Base-by-base conservation (phyloP, 2,329 filamentous ascomycete species). In the Diaporthe eres region DNA sequence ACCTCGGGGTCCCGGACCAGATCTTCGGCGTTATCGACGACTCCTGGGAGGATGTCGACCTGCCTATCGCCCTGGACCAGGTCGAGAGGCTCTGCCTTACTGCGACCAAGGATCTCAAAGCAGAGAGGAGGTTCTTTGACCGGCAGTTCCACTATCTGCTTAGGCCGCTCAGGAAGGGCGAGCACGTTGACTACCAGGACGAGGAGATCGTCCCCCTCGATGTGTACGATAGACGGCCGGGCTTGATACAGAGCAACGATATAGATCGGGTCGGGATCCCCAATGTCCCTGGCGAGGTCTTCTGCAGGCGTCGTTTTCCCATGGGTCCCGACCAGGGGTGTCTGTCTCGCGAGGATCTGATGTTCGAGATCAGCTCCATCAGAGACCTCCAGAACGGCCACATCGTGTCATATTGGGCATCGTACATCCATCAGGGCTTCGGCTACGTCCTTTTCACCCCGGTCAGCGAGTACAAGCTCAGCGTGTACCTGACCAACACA, bases 11-110 rank as follows among this genome's bases (percentile, higher is more conserved):
- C 15, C 90, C 93, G 0, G 92, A 94, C 79, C 92, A 93, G 81
- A 95, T 95, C 76, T 95, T 95, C 80, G 90, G 90, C 57, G 87
- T 94, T 71, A 91, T 95, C 75, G 93, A 95, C 83, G 91, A 93
- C 80, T 93, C 92, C 31, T 95, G 93, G 93, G 92, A 94, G 79
- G 94, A 96, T 80, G 89, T 91, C 72, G 94, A 96, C 83, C 86
- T 96, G 57, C 94, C 94, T 7, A 87, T 95, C 65, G 86, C 91
- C 6, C 85, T 90, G 72, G 91, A 94, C 70, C 90, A 93, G 76
- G 89, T 95, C 61, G 88, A 90, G 79, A 89, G 90, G 63, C 88
- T 95, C 25, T 87, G 88, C 42, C 85, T 95, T 58, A 91, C 91
- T 0, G 87, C 89, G 31, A 84, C 86, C 34, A 89, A 87, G 68